Base-by-base conservation (phyloP, 2,329 filamentous ascomycete genomes). In the Diplodia scrobiculata region DNA sequence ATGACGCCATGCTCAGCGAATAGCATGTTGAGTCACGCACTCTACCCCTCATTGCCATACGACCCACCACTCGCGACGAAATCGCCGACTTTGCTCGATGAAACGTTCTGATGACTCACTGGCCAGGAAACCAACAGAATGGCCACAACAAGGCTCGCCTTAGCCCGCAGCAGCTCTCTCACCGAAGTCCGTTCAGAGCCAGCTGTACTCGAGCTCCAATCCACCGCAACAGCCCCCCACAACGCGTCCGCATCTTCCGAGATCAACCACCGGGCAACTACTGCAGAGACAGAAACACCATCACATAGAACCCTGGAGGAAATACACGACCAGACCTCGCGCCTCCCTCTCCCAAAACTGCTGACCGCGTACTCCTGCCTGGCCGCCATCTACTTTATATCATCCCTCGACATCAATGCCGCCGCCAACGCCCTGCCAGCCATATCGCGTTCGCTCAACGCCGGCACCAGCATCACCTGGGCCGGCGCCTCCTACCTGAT, bases 401-500 rank as follows among this genome's bases (percentile, higher is more conserved):
- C 54, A 5, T 59, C 14, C 25, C 38, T 47, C 1, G 54, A 59
- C 38, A 47, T 59, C 14, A 59, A 59, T 17, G 25, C 54, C 2
- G 54, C 19, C 25, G 54, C 54, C 36, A 59, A 38, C 7, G 38
- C 54, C 7, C 54, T 47, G 5, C 54, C 54, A 6, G 38, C 34
- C 14, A 59, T 54, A 10, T 54, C 52, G 1, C 52, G 52, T 7
- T 54, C 54, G 21, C 36, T 47, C 14, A 47, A 45, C 7, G 38
- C 54, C 14, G 38, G 36, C 38, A 47, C 34, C 54, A 47, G 36
- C 54, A 59, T 47, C 54, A 59, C 54, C 6, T 59, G 38, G 54
- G 38, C 54, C 7, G 54, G 54, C 25, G 45, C 54, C 19, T 59
- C 54, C 9, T 79, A 75, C 69, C 67, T 79, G 21, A 69, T 80